These are phyloP conservation scores for Myxozyma lipomycoides DNA, from an alignment of 805 yeast species.

Conservation along the genomic window DNA sequence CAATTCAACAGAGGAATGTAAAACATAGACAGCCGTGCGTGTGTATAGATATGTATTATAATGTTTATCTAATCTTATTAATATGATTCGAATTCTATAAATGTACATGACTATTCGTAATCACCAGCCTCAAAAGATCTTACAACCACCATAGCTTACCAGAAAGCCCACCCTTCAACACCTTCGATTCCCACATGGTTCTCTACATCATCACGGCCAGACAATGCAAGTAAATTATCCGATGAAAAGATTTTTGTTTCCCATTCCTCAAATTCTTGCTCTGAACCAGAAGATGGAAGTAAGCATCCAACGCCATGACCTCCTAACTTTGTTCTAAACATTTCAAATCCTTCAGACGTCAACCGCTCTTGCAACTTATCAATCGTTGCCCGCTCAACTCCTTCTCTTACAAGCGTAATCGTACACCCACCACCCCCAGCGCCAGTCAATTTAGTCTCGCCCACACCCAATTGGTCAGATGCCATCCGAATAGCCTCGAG, in stretches of 20 bases:
- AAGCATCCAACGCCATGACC: slow-evolving; percentile 78
- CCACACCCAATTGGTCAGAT: slow-evolving; percentile 62
- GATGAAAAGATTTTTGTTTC: slow-evolving; percentile 25
- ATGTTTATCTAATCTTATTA: too few species aligned
- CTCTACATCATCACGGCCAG: slow-evolving; percentile 49
- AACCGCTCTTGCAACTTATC: slow-evolving; percentile 37
- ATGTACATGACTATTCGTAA: too few species aligned
- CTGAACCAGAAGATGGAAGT: slow-evolving; percentile 27
- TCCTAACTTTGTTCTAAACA: slow-evolving; percentile 77
- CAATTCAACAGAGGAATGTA: slow-evolving; percentile 93
- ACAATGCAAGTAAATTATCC: slow-evolving; percentile 41
- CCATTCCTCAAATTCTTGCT: slow-evolving; percentile 22
- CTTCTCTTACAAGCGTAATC: slow-evolving; percentile 63
- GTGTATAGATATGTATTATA: neutral
- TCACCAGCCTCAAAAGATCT: too few species aligned
- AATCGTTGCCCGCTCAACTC: slow-evolving; percentile 38
- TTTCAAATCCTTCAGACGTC: slow-evolving; percentile 56
- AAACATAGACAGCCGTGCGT: slow-evolving; percentile 22
- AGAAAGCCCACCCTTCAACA: slow-evolving; percentile 53
- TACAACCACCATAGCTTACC: slow-evolving; percentile 48
- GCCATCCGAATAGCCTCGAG: slow-evolving; percentile 67
- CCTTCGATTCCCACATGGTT: slow-evolving; percentile 44
- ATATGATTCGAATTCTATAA: too few species aligned
- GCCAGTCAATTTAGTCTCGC: slow-evolving; percentile 91
- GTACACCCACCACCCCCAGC: slow-evolving; percentile 99